These are phyloP conservation scores for Magnolia kwangsiensis DNA, from an alignment of 164 flowering plant species.

Conservation along the genomic window DNA sequence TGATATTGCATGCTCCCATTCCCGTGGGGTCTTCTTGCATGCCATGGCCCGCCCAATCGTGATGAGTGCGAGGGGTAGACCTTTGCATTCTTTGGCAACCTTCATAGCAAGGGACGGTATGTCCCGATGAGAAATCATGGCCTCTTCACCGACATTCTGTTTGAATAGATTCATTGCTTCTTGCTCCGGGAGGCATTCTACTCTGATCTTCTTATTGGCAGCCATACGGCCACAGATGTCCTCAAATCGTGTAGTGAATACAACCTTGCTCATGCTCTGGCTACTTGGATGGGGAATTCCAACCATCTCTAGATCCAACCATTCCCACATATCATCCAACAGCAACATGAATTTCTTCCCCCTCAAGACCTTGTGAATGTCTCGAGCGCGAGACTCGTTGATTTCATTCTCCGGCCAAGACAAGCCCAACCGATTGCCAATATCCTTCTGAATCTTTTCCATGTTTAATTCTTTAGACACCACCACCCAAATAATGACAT, in stretches of 20 bases:
- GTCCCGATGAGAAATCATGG: background rate
- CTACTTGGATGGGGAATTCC: constrained; percentile 4
- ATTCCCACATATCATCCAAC: constrained; percentile 14
- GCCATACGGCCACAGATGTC: constrained; percentile 6
- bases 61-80: constrained; percentile 12
- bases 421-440: too few species aligned
- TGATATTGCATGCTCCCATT: constrained; percentile 10
- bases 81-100: constrained; percentile 3
- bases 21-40: constrained; percentile 1
- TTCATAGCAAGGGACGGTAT: background rate
- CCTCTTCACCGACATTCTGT: constrained; percentile 7
- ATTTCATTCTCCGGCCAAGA: too few species aligned
- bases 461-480: background rate
- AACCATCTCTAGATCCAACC: background rate
- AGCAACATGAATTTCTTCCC: constrained; percentile 8
- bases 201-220: constrained; percentile 5
- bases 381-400: background rate
- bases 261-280: constrained; percentile 2
- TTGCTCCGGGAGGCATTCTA: background rate
- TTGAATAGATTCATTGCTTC: constrained; percentile 9
- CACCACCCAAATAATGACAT: background rate
- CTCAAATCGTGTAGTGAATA: constrained; percentile 10
- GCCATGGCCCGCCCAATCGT: constrained; percentile 13
- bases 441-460: background rate
- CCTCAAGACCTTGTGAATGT: background rate